Evolutionary conservation across 1,284 basidiomycete species (phyloP).

Genomic region (Phlebopus sp.): DNA sequence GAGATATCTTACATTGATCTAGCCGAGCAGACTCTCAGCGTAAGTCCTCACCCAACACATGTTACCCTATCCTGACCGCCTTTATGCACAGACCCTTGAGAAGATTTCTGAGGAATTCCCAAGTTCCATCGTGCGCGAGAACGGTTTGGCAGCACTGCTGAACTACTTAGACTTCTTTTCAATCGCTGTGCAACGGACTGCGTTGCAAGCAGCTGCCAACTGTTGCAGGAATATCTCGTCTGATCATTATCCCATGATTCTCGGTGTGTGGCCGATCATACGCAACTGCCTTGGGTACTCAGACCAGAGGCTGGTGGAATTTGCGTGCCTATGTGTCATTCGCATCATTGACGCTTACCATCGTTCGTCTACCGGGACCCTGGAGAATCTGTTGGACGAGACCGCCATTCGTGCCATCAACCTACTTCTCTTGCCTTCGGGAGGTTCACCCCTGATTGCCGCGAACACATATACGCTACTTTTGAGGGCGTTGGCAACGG

Average conservation of each 20-base stretch:
- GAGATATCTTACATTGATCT: conserved; percentile 96
- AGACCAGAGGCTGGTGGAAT: conserved; percentile 92
- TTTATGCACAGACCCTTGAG: conserved; percentile 75
- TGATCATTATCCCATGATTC: conserved; percentile 86
- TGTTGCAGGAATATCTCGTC: conserved; percentile 88
- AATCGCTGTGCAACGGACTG: conserved; percentile 92
- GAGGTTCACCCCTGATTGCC: conserved; percentile 81
- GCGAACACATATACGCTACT: conserved; percentile 85
- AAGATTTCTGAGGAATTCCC: conserved; percentile 97
- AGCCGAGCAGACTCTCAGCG: conserved; percentile 93
- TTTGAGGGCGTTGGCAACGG: conserved; percentile 83
- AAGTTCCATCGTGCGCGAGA: conserved; percentile 90
- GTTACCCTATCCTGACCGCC: conserved; percentile 20
- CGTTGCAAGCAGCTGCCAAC: conserved; percentile 93
- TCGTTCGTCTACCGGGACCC: conserved; percentile 77
- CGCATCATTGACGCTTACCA: conserved; percentile 89
- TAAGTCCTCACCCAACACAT: conserved; percentile 46
- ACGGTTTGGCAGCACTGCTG: conserved; percentile 85
- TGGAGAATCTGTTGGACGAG: conserved; percentile 81
- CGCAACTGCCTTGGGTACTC: conserved; percentile 87
- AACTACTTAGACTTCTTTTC: conserved; percentile 97
- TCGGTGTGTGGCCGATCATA: conserved; percentile 88
- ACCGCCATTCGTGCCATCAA: conserved; percentile 86
- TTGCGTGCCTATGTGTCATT: conserved; percentile 89
- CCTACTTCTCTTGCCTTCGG: conserved; percentile 80